phyloP scores from a whole-genome alignment of 1,139 yeast genomes.

The Lodderomyces metapsilosis region DNA sequence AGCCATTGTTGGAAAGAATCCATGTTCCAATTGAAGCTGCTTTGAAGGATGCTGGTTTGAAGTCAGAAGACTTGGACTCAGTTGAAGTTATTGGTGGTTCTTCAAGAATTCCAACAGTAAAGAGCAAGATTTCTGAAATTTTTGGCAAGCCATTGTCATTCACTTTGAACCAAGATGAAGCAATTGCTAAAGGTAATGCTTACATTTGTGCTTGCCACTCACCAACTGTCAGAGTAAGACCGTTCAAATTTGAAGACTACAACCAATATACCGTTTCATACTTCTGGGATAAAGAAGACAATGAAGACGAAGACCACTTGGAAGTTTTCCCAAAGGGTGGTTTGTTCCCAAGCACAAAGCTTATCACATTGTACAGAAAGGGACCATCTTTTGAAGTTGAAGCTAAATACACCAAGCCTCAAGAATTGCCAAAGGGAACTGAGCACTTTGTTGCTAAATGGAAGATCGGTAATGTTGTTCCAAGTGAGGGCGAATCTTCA shows the following conservation, averaged over 20 bases:
- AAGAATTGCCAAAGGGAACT: slow-evolving; percentile 71
- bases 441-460: slow-evolving; percentile 74
- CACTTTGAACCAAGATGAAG: slow-evolving; percentile 98
- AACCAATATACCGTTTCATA: slow-evolving; percentile 92
- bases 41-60: slow-evolving; percentile 73
- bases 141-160: slow-evolving; percentile 88
- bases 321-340: slow-evolving; percentile 98
- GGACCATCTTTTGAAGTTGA: slow-evolving; percentile 77
- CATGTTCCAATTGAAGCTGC: slow-evolving; percentile 79
- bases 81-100: slow-evolving; percentile 98
- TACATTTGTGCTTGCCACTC: slow-evolving; percentile 99
- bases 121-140: slow-evolving; percentile 73
- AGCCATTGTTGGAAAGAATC: slow-evolving; percentile 77
- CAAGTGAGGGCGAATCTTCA: slow-evolving; percentile 71
- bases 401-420: slow-evolving; percentile 81
- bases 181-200: slow-evolving; percentile 98
- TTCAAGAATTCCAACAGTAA: slow-evolving; percentile 93
- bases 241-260: slow-evolving; percentile 95
- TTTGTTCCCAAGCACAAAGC: slow-evolving; percentile 90
- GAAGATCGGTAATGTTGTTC: slow-evolving; percentile 82
- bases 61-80: slow-evolving; percentile 74
- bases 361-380: slow-evolving; percentile 89
- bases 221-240: slow-evolving; percentile 97
- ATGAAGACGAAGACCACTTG: slow-evolving; percentile 87
- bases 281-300: slow-evolving; percentile 92